These are phyloP conservation scores for Tarenaya hassleriana DNA, from an alignment of 345 rosid genomes.

Conservation along the genomic window DNA sequence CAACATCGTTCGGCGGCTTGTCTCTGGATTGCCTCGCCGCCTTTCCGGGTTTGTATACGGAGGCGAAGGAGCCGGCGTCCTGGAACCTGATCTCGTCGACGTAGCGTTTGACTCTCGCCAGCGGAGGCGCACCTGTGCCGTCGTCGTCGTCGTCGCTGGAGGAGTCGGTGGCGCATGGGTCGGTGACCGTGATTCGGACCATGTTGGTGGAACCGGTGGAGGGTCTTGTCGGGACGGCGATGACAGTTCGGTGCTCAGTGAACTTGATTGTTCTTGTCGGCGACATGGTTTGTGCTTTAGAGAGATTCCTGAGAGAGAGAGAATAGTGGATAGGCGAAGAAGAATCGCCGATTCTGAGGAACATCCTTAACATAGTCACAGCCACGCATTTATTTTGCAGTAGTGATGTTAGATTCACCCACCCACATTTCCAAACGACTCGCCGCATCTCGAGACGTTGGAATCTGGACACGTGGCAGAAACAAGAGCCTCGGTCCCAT, in stretches of 20 bases:
- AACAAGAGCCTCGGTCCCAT: constrained; percentile 5
- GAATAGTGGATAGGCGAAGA: constrained; percentile 34
- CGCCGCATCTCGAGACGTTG: constrained; percentile 21
- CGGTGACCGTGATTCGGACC: constrained; percentile 49
- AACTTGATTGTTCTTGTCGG: constrained; percentile 30
- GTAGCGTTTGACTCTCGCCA: constrained; percentile 44
- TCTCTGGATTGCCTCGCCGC: constrained; percentile 12
- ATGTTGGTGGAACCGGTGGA: constrained; percentile 27
- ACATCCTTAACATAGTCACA: constrained; percentile 29
- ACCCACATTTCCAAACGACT: constrained; percentile 26
- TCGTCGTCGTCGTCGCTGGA: constrained; percentile 48
- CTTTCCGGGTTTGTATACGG: constrained; percentile 1
- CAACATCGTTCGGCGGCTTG: background rate
- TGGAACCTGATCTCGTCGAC: constrained; percentile 50
- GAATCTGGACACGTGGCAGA: constrained; percentile 29
- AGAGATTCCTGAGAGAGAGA: background rate
- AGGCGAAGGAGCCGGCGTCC: constrained; percentile 12
- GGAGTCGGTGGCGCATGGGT: constrained; percentile 69
- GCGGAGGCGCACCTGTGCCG: too few species aligned
- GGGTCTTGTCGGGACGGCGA: background rate
- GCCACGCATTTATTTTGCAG: constrained; percentile 20
- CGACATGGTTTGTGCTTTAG: background rate
- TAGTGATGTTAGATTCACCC: too few species aligned
- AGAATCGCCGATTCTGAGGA: constrained; percentile 42
- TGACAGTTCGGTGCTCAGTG: constrained; percentile 41